Evolutionary conservation across 2,329 filamentous ascomycete genomes (phyloP).

Genomic region (Whalleya microplaca): DNA sequence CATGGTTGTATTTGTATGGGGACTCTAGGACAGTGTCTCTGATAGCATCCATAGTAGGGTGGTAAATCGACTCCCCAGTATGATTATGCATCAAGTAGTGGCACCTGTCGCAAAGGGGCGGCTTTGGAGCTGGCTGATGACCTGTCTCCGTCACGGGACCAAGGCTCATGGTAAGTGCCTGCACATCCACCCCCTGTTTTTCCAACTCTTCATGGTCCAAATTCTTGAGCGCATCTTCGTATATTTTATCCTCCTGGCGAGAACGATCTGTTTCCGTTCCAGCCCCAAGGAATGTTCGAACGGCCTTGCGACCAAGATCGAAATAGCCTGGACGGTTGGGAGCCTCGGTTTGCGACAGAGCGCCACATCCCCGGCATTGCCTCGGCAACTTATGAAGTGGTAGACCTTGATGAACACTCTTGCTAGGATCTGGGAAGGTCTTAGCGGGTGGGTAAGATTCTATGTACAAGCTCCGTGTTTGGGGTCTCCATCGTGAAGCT

Average conservation of each 20-base stretch:
- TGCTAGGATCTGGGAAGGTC: conserved; percentile 1
- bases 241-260: conserved; percentile 49
- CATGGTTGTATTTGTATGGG: conserved; percentile 86
- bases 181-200: conserved; percentile 51
- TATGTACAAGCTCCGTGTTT: conserved; percentile 35
- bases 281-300: conserved; percentile 51
- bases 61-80: conserved; percentile 70
- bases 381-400: conserved; percentile 49
- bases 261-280: conserved; percentile 31
- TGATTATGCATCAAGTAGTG: conserved; percentile 80
- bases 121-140: conserved; percentile 33
- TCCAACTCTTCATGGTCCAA: conserved; percentile 48
- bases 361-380: conserved; percentile 68
- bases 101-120: conserved; percentile 83
- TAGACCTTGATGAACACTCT: not conserved
- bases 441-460: conserved; percentile 24
- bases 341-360: conserved; percentile 60
- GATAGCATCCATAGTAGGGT: conserved; percentile 81
- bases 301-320: conserved; percentile 53
- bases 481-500: conserved; percentile 27
- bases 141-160: conserved; percentile 18
- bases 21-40: conserved; percentile 85
- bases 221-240: conserved; percentile 48
- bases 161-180: conserved; percentile 39
- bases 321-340: conserved; percentile 61